Conservation (phyloP, 2,329 filamentous ascomycete species). For the Colletotrichum acutatum region DNA sequence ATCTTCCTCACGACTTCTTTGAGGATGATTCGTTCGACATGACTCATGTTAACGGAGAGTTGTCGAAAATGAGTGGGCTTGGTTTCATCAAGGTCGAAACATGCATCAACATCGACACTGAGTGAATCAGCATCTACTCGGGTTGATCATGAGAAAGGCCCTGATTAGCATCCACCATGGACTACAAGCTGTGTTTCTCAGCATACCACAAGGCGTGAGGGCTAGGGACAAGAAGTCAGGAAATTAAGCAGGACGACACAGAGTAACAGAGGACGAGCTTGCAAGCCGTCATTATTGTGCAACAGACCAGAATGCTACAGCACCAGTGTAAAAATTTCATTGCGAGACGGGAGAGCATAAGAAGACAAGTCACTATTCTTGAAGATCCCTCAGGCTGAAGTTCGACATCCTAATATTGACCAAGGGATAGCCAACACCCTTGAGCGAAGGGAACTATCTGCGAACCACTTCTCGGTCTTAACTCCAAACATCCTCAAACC, state of each 20-base stretch:
- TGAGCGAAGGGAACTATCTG: background rate
- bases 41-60: background rate
- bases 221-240: background rate
- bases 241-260: background rate
- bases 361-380: background rate
- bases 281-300: background rate
- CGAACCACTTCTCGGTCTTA: background rate
- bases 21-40: slow-evolving; percentile 31
- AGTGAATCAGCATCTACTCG: background rate
- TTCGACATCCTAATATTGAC: background rate
- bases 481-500: background rate
- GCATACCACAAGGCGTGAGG: background rate
- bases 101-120: background rate
- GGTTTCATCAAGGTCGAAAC: slow-evolving; percentile 11
- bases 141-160: background rate
- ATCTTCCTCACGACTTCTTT: slow-evolving; percentile 38
- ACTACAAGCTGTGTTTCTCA: background rate
- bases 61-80: slow-evolving; percentile 1
- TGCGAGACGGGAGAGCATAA: background rate
- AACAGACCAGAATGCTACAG: background rate
- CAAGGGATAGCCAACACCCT: no score
- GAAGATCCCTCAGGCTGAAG: no score
- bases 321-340: background rate
- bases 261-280: background rate
- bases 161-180: background rate